A percentile compares a stretch with the other conserved stretches of the same genome.
Conservation (phyloP, 208 protist genomes). For the Wallacemonas sp. region DNA sequence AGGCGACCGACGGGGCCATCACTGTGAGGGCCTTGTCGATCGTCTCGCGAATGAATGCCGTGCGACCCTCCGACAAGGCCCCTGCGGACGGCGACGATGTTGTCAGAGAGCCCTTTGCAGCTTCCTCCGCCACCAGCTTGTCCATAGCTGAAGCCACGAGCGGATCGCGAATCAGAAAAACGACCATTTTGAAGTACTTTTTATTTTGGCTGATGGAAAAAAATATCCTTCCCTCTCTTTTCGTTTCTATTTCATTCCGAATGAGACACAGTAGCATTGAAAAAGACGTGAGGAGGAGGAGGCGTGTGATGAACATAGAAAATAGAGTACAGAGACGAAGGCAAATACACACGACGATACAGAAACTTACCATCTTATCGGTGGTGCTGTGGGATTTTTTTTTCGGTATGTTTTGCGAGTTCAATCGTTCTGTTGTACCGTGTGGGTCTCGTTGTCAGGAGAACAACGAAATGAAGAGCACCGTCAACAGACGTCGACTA, state of each 20-base stretch:
- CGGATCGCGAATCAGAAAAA: conserved; percentile 8
- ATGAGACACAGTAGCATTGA: neutral
- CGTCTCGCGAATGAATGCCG: neutral
- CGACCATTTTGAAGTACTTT: neutral
- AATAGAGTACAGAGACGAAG: too few relatives aligned
- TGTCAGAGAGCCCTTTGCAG: too few relatives aligned
- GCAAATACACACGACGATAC: too few relatives aligned
- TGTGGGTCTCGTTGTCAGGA: too few relatives aligned
- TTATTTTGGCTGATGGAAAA: neutral
- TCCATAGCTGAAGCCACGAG: conserved; percentile 9
- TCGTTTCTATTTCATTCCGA: neutral
- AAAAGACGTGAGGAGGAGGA: neutral
- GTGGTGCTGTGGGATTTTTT: too few relatives aligned
- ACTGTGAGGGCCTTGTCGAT: neutral
- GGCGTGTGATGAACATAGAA: too few relatives aligned
- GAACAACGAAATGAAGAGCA: too few relatives aligned
- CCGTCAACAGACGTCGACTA: too few relatives aligned
- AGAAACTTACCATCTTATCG: too few relatives aligned
- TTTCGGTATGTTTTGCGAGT: too few relatives aligned
- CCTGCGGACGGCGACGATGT: neutral
- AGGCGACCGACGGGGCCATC: neutral
- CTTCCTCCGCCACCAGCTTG: neutral
- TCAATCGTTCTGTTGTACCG: too few relatives aligned
- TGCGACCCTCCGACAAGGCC: neutral
- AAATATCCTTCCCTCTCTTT: neutral